Evolutionary conservation across 2,329 filamentous ascomycete species (phyloP), one percentile per base, ranked within the genome.

Genomic region (Aspergillus uvarum): DNA sequence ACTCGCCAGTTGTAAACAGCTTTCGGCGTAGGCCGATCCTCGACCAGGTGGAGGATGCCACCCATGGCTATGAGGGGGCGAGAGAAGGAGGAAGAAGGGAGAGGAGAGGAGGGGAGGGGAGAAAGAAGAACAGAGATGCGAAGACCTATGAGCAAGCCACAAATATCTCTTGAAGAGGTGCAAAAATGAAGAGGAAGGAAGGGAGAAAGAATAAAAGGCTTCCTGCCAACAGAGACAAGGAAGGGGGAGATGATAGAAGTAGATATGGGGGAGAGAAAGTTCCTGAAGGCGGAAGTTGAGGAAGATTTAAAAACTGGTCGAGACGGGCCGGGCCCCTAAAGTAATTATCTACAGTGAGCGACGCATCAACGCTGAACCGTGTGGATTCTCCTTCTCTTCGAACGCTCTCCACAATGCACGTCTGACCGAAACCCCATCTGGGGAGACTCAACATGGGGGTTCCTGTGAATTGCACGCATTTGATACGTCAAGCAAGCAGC

Each of bases 1-100:
- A 86, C 81, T 55, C 82, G 77, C 83, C 83, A 85, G 71, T 85
- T 85, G 79, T 85, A 86, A 59, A 86, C 83, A 56, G 76, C 76
- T 68, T 79, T 80, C 22, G 83, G 83, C 61, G 83, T 85, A 35
- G 83, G 83, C 66, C 83, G 69, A 61, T 79, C 76, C 66, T 79
- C 76, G 50, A 74, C 69, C 47, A 78, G 66, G 38, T 67, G 66
- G 47, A 79, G 71, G 59, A 77, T 44, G 38, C 51, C 67, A 49
- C 70, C 70, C 70, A 73, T 73, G 55, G 60, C 62, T 64, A 61
- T 50, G 42, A 44, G 53, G 53, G 14, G 44, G 21, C 29, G 31
- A 63, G 59, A 51, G 54, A 56, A 24, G 44, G 44, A 48, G 44
- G 31, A 48, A 19, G 31, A 48, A 19, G 47, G 48, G 22, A 35